Percentiles rank a stretch among this genome's conserved stretches.
These are phyloP conservation scores for Termitomyces sp. DNA, from an alignment of 768 basidiomycete species.

Conservation along the genomic window DNA sequence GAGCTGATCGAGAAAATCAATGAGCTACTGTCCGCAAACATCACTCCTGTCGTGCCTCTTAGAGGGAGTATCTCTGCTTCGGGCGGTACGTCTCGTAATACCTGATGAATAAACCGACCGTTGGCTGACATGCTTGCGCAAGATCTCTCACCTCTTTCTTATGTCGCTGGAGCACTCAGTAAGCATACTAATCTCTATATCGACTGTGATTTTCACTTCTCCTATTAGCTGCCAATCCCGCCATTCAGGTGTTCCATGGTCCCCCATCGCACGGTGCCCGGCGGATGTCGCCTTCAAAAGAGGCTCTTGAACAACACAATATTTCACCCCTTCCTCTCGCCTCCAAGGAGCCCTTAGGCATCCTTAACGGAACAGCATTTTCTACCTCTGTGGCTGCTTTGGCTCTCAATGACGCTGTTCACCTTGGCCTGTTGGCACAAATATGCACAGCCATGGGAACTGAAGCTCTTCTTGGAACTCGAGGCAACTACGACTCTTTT, in stretches of 20 bases:
- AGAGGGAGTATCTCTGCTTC: slow-evolving; percentile 77
- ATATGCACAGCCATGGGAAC: slow-evolving; percentile 78
- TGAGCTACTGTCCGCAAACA: slow-evolving; percentile 56
- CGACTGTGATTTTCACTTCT: not conserved
- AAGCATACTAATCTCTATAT: not conserved
- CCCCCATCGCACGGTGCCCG: slow-evolving; percentile 45
- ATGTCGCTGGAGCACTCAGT: slow-evolving; percentile 68
- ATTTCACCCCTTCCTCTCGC: slow-evolving; percentile 57
- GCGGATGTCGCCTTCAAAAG: slow-evolving; percentile 44
- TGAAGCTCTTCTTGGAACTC: slow-evolving; percentile 67
- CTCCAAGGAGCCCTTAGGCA: slow-evolving; percentile 67
- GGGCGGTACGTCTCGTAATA: slow-evolving; percentile 46
- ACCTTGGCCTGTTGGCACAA: slow-evolving; percentile 58
- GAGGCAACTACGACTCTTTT: slow-evolving; percentile 64
- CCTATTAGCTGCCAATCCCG: slow-evolving; percentile 22
- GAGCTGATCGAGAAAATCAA: slow-evolving; percentile 70
- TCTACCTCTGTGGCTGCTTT: slow-evolving; percentile 70
- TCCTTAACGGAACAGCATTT: slow-evolving; percentile 75
- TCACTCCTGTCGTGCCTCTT: slow-evolving; percentile 75
- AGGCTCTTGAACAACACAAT: slow-evolving; percentile 47
- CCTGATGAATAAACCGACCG: not conserved
- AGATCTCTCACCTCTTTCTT: slow-evolving; percentile 52
- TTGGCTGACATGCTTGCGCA: not conserved
- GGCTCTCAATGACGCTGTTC: slow-evolving; percentile 66
- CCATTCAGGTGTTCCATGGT: slow-evolving; percentile 45